These are phyloP conservation scores for Cephaloascus albidus DNA, from an alignment of 805 yeast species.

Conservation along the genomic window DNA sequence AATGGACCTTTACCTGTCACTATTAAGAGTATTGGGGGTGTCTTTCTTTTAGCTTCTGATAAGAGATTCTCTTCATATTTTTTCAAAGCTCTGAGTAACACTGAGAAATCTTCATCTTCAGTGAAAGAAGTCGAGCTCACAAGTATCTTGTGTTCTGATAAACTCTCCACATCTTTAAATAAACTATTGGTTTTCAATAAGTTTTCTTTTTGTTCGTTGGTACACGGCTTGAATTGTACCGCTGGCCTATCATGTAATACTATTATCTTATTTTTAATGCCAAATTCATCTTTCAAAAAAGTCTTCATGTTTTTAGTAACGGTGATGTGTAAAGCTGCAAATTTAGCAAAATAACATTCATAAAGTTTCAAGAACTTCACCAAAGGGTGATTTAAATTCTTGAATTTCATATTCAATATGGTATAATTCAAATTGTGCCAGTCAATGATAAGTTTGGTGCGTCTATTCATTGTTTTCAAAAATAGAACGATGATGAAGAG, in stretches of 20 bases:
- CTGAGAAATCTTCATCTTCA: slow-evolving; percentile 82
- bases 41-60: slow-evolving; percentile 1
- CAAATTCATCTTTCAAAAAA: slow-evolving; percentile 49
- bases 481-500: slow-evolving; percentile 53
- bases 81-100: slow-evolving; percentile 61
- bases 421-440: slow-evolving; percentile 96
- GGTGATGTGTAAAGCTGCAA: slow-evolving; percentile 65
- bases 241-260: slow-evolving; percentile 88
- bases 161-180: slow-evolving; percentile 14
- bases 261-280: slow-evolving; percentile 35
- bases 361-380: slow-evolving; percentile 52
- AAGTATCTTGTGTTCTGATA: slow-evolving; percentile 46
- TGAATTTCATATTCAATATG: slow-evolving; percentile 59
- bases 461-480: slow-evolving; percentile 36
- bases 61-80: slow-evolving; percentile 35
- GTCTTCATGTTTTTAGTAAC: slow-evolving; percentile 71
- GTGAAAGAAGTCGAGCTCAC: slow-evolving; percentile 91
- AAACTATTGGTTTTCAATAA: slow-evolving; percentile 12
- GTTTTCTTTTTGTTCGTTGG: slow-evolving; percentile 2
- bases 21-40: slow-evolving; percentile 50
- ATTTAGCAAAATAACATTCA: slow-evolving; percentile 53
- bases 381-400: slow-evolving; percentile 45
- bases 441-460: slow-evolving; percentile 67
- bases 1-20: slow-evolving; percentile 97
- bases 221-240: slow-evolving; percentile 47